These are phyloP conservation scores for Phaseolus lunatus DNA, from an alignment of 306 rosid species.

Conservation along the genomic window DNA sequence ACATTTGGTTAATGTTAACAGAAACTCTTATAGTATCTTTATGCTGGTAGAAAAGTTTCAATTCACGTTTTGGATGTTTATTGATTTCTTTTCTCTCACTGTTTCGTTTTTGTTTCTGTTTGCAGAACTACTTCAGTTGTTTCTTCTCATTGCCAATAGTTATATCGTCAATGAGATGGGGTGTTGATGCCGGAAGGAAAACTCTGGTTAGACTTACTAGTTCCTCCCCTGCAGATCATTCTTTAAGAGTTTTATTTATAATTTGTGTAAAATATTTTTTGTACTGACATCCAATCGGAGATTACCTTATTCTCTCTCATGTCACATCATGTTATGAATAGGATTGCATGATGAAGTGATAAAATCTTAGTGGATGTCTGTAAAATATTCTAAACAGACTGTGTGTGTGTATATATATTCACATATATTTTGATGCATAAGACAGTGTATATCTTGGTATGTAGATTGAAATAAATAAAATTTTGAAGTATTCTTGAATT, in stretches of 20 bases:
- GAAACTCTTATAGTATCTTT: neutral
- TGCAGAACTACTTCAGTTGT: conserved; percentile 93
- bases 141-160: conserved; percentile 94
- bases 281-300: neutral
- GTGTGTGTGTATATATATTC: too few species aligned
- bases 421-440: neutral
- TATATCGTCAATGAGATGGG: conserved; percentile 99
- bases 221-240: conserved; percentile 21
- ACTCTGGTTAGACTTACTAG: conserved; percentile 71
- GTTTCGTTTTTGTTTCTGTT: conserved; percentile 24
- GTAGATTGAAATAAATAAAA: neutral
- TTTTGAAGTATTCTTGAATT: conserved; percentile 29
- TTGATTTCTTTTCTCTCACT: neutral
- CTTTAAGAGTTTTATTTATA: conserved; percentile 24
- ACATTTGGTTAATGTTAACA: neutral
- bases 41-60: neutral
- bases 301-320: neutral
- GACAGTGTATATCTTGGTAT: neutral
- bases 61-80: neutral
- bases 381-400: neutral
- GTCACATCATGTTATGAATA: neutral
- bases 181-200: conserved; percentile 87
- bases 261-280: neutral
- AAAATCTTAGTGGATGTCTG: neutral
- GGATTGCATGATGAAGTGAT: neutral